Conservation (phyloP, 768 basidiomycete species). For the Cubamyces lactineus region DNA sequence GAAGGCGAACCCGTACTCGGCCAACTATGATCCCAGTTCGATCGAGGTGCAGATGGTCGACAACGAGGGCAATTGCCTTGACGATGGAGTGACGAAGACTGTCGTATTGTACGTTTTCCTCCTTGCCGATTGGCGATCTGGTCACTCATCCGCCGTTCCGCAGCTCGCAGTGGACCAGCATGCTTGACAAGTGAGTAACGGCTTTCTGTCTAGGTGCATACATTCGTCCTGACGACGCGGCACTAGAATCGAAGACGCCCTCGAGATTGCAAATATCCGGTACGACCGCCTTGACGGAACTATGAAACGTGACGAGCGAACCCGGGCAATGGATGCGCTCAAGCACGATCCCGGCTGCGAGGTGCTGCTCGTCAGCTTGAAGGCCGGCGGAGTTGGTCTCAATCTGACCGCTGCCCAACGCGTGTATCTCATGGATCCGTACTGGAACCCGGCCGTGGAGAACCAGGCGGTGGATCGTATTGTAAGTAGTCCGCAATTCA, state of each 20-base stretch:
- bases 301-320: constrained; percentile 96
- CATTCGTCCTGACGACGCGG: constrained; percentile 6
- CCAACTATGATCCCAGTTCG: constrained; percentile 79
- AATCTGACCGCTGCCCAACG: constrained; percentile 94
- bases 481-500: constrained; percentile 50
- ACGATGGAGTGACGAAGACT: constrained; percentile 80
- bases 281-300: constrained; percentile 95
- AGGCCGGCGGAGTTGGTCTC: constrained; percentile 96
- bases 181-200: constrained; percentile 80
- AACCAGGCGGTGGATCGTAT: constrained; percentile 98
- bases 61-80: constrained; percentile 66
- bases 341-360: constrained; percentile 90
- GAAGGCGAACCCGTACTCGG: constrained; percentile 80
- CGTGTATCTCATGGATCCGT: constrained; percentile 96
- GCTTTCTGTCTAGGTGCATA: neutral
- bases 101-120: constrained; percentile 84
- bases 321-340: constrained; percentile 88
- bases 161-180: constrained; percentile 93
- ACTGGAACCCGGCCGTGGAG: constrained; percentile 98
- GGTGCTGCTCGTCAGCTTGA: constrained; percentile 92
- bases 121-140: constrained; percentile 17
- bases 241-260: constrained; percentile 82
- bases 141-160: neutral
- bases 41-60: constrained; percentile 81
- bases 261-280: constrained; percentile 78